Evolutionary conservation across 257 asterid species (phyloP).

Genomic region (Scutellaria barbata): DNA sequence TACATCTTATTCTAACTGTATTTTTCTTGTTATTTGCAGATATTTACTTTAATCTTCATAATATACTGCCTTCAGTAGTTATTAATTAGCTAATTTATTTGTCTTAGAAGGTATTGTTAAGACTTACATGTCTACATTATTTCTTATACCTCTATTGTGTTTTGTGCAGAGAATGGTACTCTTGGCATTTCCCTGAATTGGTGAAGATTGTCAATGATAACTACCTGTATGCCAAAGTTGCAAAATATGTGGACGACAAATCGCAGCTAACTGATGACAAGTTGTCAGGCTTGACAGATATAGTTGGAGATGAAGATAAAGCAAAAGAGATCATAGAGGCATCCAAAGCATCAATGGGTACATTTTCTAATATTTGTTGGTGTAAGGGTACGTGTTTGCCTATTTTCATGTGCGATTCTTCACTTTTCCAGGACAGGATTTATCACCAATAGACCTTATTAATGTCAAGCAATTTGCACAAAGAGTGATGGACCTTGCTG

Average conservation of each 20-base stretch:
- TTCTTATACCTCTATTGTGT: slow-evolving; percentile 3
- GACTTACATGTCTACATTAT: not conserved
- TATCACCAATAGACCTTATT: slow-evolving; percentile 84
- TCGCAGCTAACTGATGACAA: slow-evolving; percentile 70
- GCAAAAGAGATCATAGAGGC: slow-evolving; percentile 95
- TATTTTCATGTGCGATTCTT: slow-evolving; percentile 23
- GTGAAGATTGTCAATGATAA: slow-evolving; percentile 89
- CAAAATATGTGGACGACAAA: slow-evolving; percentile 88
- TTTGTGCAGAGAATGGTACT: slow-evolving; percentile 88
- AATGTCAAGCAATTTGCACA: slow-evolving; percentile 93
- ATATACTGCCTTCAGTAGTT: not conserved
- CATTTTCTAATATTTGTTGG: not conserved
- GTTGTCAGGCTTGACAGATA: slow-evolving; percentile 64
- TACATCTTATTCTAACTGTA: not conserved
- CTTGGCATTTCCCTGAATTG: slow-evolving; percentile 98
- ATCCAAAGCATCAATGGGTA: slow-evolving; percentile 99
- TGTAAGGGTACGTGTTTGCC: not conserved
- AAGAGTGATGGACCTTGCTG: slow-evolving; percentile 93
- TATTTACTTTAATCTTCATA: not conserved
- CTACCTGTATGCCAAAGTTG: slow-evolving; percentile 85
- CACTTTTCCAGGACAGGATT: slow-evolving; percentile 76
- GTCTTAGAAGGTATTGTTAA: not conserved
- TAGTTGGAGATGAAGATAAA: slow-evolving; percentile 92
- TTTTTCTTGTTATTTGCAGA: not conserved
- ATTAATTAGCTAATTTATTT: not conserved